phyloP scores from a whole-genome alignment of 352 stramenopile genomes.

The Globisporangium recalcitrans region DNA sequence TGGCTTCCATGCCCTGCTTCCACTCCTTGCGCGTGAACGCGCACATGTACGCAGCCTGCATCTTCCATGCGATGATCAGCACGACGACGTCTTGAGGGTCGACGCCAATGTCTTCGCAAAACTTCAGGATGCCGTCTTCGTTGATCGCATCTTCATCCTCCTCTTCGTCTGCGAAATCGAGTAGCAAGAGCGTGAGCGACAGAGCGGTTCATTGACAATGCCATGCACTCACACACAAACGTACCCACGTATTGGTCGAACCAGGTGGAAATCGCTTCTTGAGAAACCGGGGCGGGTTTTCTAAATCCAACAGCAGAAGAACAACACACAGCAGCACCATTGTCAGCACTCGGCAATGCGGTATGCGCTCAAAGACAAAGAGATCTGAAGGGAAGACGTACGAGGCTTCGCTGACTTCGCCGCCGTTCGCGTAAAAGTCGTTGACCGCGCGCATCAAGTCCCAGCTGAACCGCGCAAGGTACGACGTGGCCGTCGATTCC shows the following conservation, averaged over 20 bases:
- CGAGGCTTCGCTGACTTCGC: constrained; percentile 21
- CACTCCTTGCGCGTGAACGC: constrained; percentile 83
- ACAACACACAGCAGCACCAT: not conserved
- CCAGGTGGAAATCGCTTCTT: constrained; percentile 45
- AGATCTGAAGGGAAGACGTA: constrained; percentile 16
- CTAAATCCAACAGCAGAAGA: not conserved
- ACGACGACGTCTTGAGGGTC: constrained; percentile 77
- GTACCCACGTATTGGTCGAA: constrained; percentile 64
- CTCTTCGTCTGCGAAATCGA: constrained; percentile 30
- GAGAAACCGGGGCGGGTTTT: not conserved
- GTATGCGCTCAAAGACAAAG: not conserved
- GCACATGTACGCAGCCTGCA: constrained; percentile 84
- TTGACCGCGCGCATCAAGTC: constrained; percentile 73
- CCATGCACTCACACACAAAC: not conserved
- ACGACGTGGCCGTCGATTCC: constrained; percentile 63
- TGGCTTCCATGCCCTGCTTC: constrained; percentile 67
- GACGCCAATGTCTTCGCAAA: constrained; percentile 73
- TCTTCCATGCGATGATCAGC: constrained; percentile 85
- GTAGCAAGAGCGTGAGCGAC: not conserved
- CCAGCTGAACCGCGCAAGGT: constrained; percentile 78
- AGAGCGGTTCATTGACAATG: not conserved
- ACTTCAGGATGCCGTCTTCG: constrained; percentile 75
- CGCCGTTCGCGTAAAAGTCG: constrained; percentile 68
- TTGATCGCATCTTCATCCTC: constrained; percentile 57
- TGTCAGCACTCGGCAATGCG: not conserved